These are phyloP conservation scores for Gossypium schwendimanii DNA, from an alignment of 441 rosid species.

Conservation along the genomic window DNA sequence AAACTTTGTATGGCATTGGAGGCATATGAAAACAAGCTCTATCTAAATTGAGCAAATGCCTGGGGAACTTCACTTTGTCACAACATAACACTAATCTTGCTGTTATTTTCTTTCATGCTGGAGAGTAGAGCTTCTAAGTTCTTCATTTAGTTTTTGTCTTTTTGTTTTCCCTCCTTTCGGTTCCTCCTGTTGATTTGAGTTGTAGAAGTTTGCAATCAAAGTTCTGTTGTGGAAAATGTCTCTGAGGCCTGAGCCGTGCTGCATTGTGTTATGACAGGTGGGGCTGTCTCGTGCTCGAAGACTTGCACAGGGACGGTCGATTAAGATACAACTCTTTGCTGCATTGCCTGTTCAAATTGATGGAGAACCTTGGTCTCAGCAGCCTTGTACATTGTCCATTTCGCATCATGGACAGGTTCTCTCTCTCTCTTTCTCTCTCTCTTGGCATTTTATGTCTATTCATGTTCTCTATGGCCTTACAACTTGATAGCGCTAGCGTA, in stretches of 20 bases:
- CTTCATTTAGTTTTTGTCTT: no score
- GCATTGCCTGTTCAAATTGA: constrained; percentile 86
- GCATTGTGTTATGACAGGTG: constrained; percentile 44
- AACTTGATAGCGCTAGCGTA: background rate
- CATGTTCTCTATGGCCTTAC: background rate
- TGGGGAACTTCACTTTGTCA: background rate
- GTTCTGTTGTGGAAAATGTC: background rate
- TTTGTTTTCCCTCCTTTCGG: background rate
- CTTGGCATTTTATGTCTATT: background rate
- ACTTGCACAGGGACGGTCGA: constrained; percentile 85
- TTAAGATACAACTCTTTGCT: constrained; percentile 79
- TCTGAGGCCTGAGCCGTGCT: background rate
- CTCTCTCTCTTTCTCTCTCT: constrained; percentile 5
- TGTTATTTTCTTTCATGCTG: background rate
- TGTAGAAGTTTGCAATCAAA: background rate
- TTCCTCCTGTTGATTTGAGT: background rate
- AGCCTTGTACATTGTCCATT: constrained; percentile 67
- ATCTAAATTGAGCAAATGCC: background rate
- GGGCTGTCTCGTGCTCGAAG: constrained; percentile 94
- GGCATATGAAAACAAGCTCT: background rate
- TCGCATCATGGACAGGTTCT: constrained; percentile 93
- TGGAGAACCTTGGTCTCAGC: constrained; percentile 96
- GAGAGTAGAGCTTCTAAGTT: background rate
- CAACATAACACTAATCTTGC: background rate
- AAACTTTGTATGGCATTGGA: background rate